These are phyloP conservation scores for Ustilago curta DNA, from an alignment of 1,284 basidiomycete species.

Conservation along the genomic window DNA sequence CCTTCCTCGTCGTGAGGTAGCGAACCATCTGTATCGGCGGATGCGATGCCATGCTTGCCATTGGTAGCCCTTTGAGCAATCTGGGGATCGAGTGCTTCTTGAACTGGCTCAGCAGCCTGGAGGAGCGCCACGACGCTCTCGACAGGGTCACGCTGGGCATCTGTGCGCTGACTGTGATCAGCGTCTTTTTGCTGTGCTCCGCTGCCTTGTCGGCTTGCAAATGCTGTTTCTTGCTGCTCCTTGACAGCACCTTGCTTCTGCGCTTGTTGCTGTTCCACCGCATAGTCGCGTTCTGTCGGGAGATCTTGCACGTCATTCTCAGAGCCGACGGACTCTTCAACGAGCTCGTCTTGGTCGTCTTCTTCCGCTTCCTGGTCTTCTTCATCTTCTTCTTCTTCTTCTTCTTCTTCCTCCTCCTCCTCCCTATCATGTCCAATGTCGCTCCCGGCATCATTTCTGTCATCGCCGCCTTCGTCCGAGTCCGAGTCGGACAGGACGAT, in stretches of 20 bases:
- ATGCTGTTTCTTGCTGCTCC: conserved; percentile 2
- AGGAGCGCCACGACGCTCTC: not conserved
- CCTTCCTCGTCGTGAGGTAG: conserved; percentile 11
- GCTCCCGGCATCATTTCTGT: not conserved
- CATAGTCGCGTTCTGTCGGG: not conserved
- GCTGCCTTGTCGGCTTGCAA: not conserved
- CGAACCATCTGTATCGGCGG: not conserved
- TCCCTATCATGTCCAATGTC: not conserved
- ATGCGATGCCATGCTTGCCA: not conserved
- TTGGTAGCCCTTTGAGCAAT: not conserved
- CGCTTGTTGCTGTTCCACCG: not conserved
- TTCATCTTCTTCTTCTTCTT: conserved; percentile 9
- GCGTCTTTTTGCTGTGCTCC: conserved; percentile 7
- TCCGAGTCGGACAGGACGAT: conserved; percentile 52
- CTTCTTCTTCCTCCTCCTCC: conserved; percentile 9
- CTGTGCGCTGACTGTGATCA: not conserved
- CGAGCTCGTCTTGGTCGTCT: conserved; percentile 12
- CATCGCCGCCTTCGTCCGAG: conserved; percentile 26
- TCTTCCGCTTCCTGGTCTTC: conserved; percentile 9
- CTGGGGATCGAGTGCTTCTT: not conserved
- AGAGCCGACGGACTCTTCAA: conserved; percentile 7
- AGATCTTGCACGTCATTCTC: not conserved
- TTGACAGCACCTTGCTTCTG: not conserved
- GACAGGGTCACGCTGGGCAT: not conserved
- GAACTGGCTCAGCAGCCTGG: not conserved